Conservation (phyloP, 2,329 filamentous ascomycete genomes). For the Metarhizium anisopliae region DNA sequence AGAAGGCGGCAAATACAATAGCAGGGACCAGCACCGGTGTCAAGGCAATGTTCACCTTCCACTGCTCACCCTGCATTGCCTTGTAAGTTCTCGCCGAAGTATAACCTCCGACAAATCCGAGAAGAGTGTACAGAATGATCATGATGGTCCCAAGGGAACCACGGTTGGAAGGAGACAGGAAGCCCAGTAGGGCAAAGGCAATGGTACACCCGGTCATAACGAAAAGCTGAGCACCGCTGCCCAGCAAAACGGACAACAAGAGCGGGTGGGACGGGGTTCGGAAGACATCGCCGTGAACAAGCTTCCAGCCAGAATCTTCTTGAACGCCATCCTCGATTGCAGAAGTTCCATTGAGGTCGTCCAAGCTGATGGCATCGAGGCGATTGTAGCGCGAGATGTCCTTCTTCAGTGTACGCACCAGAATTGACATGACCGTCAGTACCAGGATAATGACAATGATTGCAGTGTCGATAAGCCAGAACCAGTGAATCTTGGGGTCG, state of each 20-base stretch:
- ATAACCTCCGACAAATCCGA: conserved; percentile 90
- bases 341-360: conserved; percentile 75
- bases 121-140: conserved; percentile 84
- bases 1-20: conserved; percentile 80
- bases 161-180: conserved; percentile 91
- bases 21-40: conserved; percentile 81
- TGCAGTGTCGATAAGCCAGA: conserved; percentile 92
- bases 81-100: conserved; percentile 89
- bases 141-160: conserved; percentile 90
- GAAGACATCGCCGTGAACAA: conserved; percentile 97
- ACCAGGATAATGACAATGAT: conserved; percentile 90
- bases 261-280: conserved; percentile 75
- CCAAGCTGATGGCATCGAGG: conserved; percentile 80
- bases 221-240: conserved; percentile 92
- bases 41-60: conserved; percentile 87
- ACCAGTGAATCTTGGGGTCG: conserved; percentile 98
- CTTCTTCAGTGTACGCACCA: conserved; percentile 80
- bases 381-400: conserved; percentile 97
- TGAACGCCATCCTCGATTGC: conserved; percentile 85
- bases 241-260: conserved; percentile 76
- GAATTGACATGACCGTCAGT: conserved; percentile 84
- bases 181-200: conserved; percentile 83
- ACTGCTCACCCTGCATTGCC: conserved; percentile 80
- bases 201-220: conserved; percentile 97
- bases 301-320: conserved; percentile 97